A percentile compares a stretch with the other conserved stretches of the same genome.
These are phyloP conservation scores for Citeromyces matritensis DNA, from an alignment of 805 yeast species.

Conservation along the genomic window DNA sequence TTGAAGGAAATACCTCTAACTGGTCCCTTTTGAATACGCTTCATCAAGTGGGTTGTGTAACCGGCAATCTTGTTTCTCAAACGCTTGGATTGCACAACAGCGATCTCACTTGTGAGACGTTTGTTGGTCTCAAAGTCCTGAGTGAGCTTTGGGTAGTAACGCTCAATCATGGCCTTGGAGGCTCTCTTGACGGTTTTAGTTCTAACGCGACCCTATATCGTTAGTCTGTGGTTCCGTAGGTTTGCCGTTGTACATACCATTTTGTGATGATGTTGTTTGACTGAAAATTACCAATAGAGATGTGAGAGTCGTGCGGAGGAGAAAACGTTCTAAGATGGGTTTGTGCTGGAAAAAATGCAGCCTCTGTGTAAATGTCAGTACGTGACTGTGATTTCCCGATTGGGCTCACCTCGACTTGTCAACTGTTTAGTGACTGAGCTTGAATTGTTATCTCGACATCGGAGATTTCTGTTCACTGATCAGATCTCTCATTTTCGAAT, in stretches of 20 bases:
- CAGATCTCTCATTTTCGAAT: no score
- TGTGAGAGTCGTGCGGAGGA: slow-evolving; percentile 1
- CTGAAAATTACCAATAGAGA: slow-evolving; percentile 1
- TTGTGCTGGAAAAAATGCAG: background rate
- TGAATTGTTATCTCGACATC: no score
- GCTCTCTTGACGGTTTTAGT: slow-evolving; percentile 99
- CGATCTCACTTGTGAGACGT: slow-evolving; percentile 97
- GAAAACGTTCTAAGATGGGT: background rate
- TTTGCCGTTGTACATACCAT: slow-evolving; percentile 4
- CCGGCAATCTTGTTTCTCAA: slow-evolving; percentile 99
- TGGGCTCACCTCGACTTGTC: no score
- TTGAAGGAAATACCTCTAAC: slow-evolving; percentile 99
- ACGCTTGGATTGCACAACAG: slow-evolving; percentile 98
- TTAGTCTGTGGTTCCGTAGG: slow-evolving; percentile 3
- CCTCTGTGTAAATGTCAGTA: no score
- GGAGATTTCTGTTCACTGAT: no score
- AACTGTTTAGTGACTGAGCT: no score
- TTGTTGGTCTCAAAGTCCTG: slow-evolving; percentile 99
- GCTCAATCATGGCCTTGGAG: slow-evolving; percentile 98
- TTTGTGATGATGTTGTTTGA: slow-evolving; percentile 3
- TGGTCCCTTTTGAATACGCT: slow-evolving; percentile 99
- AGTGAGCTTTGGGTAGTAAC: slow-evolving; percentile 99
- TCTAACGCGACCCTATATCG: slow-evolving; percentile 93
- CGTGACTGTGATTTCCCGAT: no score
- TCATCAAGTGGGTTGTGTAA: slow-evolving; percentile 99